Evolutionary conservation across 306 rosid genomes (phyloP).

Genomic region (Albizia julibrissin): DNA sequence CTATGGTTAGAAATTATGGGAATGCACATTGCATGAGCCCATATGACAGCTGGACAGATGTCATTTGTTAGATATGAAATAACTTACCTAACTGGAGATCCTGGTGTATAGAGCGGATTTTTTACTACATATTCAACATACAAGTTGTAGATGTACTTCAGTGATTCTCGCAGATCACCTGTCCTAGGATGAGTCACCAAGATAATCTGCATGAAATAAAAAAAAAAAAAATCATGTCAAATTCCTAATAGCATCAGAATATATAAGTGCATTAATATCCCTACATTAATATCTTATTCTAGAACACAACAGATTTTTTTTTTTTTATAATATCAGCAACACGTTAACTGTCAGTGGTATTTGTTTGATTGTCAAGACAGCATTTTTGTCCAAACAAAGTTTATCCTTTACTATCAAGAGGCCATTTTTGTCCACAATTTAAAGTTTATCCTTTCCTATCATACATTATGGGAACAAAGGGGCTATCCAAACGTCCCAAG

Average conservation of each 20-base stretch:
- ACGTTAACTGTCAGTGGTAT: neutral
- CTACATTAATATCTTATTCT: neutral
- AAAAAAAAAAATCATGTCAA: slow-evolving; percentile 4
- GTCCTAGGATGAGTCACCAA: slow-evolving; percentile 94
- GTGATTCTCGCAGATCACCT: slow-evolving; percentile 81
- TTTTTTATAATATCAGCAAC: slow-evolving; percentile 28
- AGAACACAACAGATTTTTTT: slow-evolving; percentile 4
- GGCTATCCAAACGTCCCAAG: neutral
- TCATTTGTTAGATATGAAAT: neutral
- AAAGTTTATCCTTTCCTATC: neutral
- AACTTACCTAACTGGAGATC: slow-evolving; percentile 74
- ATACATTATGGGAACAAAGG: neutral
- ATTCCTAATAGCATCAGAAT: slow-evolving; percentile 3
- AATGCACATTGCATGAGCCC: neutral
- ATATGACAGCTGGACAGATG: neutral
- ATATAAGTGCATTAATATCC: neutral
- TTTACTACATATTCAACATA: slow-evolving; percentile 94
- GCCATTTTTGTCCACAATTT: neutral
- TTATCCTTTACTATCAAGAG: neutral
- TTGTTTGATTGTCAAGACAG: neutral
- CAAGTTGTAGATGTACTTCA: slow-evolving; percentile 88
- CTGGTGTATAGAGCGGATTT: slow-evolving; percentile 85
- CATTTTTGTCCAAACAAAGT: neutral
- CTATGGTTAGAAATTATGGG: neutral
- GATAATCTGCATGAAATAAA: slow-evolving; percentile 62